Conservation (phyloP, 805 yeast genomes). For the Kazachstania kunashirensis region DNA sequence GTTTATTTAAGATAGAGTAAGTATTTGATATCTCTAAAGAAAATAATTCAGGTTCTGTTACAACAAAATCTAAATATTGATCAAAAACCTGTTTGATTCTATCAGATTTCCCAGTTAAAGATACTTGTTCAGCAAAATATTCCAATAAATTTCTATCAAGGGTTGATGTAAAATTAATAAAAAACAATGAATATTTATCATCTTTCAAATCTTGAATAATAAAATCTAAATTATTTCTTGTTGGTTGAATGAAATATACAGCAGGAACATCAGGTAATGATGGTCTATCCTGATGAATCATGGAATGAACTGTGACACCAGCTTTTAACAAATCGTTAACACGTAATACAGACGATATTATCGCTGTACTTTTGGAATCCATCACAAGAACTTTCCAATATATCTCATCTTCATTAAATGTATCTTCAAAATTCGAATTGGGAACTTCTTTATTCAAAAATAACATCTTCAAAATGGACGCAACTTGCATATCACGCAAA, state of each 20-base stretch:
- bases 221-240: conserved; percentile 56
- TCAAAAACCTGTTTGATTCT: conserved; percentile 84
- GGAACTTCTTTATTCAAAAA: conserved; percentile 61
- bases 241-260: conserved; percentile 84
- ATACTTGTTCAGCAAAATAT: conserved; percentile 76
- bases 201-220: conserved; percentile 64
- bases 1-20: conserved; percentile 61
- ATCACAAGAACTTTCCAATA: conserved; percentile 87
- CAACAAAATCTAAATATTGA: conserved; percentile 85
- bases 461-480: conserved; percentile 68
- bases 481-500: conserved; percentile 36
- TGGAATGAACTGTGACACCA: conserved; percentile 85
- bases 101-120: conserved; percentile 57
- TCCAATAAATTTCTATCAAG: conserved; percentile 73
- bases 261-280: conserved; percentile 91
- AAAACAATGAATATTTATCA: conserved; percentile 70
- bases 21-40: conserved; percentile 60
- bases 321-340: conserved; percentile 83
- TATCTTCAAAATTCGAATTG: conserved; percentile 41
- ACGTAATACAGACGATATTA: conserved; percentile 82
- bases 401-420: conserved; percentile 53
- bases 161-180: conserved; percentile 79
- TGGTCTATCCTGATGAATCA: conserved; percentile 63
- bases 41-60: conserved; percentile 86
- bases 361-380: conserved; percentile 72